Conservation (phyloP, 2,329 filamentous ascomycete genomes). For the Thelonectria blattea region DNA sequence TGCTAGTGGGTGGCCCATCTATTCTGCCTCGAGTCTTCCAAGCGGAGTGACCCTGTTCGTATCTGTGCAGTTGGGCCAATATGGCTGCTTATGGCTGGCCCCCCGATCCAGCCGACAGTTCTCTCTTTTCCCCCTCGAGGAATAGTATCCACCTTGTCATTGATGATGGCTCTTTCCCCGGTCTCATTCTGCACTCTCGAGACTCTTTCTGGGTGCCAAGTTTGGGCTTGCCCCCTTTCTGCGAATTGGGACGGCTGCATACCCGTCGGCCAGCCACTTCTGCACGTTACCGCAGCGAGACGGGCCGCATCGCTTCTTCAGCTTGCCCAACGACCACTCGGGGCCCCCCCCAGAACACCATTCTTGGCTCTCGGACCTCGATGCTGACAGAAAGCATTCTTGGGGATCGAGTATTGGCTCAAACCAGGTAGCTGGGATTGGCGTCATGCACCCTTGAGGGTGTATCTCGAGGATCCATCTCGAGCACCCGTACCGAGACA, state of each 20-base stretch:
- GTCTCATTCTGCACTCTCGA: not conserved
- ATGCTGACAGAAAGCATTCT: not conserved
- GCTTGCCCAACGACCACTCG: not conserved
- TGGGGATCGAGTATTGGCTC: conserved; percentile 1
- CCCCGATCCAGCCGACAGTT: not conserved
- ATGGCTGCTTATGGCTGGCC: not conserved
- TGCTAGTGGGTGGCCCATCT: not conserved
- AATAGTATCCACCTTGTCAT: not conserved
- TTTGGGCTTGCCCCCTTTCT: not conserved
- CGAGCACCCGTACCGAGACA: not conserved
- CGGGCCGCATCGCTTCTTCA: not conserved
- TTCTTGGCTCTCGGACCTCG: not conserved
- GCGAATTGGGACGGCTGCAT: conserved; percentile 5
- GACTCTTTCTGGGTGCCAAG: not conserved
- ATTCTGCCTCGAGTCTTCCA: not conserved
- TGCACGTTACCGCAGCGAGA: conserved; percentile 6
- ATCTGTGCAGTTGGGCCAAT: not conserved
- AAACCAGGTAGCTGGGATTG: conserved; percentile 8
- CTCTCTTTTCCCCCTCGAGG: not conserved
- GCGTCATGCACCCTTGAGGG: not conserved
- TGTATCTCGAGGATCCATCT: not conserved
- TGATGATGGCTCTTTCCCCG: not conserved
- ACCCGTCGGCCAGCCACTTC: not conserved
- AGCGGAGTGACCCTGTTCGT: not conserved
- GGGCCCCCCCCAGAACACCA: not conserved